Conservation (phyloP, 2,329 filamentous ascomycete species). For the Colletotrichum tropicicola region DNA sequence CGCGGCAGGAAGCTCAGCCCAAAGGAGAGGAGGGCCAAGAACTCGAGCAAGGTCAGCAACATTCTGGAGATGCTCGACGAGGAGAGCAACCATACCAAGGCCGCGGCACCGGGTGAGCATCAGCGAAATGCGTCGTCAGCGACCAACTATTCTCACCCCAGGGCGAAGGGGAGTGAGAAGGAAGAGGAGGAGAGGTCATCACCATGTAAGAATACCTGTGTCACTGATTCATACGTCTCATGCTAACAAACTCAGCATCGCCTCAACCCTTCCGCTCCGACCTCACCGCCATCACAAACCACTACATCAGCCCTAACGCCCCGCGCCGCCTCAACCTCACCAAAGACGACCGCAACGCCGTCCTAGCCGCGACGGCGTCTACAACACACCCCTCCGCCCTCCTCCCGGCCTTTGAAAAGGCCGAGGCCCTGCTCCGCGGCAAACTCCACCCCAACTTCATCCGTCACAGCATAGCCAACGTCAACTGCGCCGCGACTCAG, state of each 20-base stretch:
- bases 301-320: slow-evolving; percentile 47
- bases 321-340: slow-evolving; percentile 48
- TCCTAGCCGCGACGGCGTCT: slow-evolving; percentile 48
- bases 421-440: slow-evolving; percentile 46
- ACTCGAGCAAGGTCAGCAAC: slow-evolving; percentile 31
- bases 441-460: slow-evolving; percentile 51
- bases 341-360: slow-evolving; percentile 45
- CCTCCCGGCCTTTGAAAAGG: slow-evolving; percentile 45
- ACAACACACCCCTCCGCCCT: slow-evolving; percentile 56
- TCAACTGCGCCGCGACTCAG: slow-evolving; percentile 43
- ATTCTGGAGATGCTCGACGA: slow-evolving; percentile 33
- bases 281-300: slow-evolving; percentile 43
- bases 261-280: slow-evolving; percentile 52
- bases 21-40: slow-evolving; percentile 18
- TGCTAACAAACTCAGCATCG: not conserved
- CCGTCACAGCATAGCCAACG: slow-evolving; percentile 47
- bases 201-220: slow-evolving; percentile 10
- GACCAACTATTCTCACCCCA: slow-evolving; percentile 26
- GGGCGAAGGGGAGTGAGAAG: not conserved
- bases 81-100: slow-evolving; percentile 10
- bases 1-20: slow-evolving; percentile 18
- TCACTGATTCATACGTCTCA: slow-evolving; percentile 16
- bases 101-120: not conserved
- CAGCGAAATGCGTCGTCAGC: slow-evolving; percentile 2
- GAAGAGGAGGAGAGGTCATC: not conserved